phyloP scores from a whole-genome alignment of 2,329 filamentous ascomycete species.

The Teratosphaeria zuluensis region DNA sequence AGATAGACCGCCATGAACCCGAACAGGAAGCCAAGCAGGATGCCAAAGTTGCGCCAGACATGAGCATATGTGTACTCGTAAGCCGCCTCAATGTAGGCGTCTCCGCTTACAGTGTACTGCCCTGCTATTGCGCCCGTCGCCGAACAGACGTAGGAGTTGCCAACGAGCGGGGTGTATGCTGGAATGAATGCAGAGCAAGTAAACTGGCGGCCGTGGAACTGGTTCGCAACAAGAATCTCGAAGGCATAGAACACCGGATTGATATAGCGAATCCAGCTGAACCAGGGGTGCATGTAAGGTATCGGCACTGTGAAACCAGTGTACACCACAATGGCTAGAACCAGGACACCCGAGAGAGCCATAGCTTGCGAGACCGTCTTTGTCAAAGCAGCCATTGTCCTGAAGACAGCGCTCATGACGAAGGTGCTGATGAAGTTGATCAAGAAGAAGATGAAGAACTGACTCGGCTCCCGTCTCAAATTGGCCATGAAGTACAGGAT shows the following conservation, averaged over 20 bases:
- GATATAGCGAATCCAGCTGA: slow-evolving; percentile 19
- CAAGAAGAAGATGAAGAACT: slow-evolving; percentile 57
- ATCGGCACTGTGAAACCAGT: slow-evolving; percentile 37
- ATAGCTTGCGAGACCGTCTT: slow-evolving; percentile 56
- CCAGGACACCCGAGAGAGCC: slow-evolving; percentile 43
- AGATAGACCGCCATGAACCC: slow-evolving; percentile 58
- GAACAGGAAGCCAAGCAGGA: slow-evolving; percentile 52
- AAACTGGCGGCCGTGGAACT: slow-evolving; percentile 33
- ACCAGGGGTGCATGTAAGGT: slow-evolving; percentile 29
- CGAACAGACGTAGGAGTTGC: slow-evolving; percentile 29
- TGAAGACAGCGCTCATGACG: slow-evolving; percentile 47
- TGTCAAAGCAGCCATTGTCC: slow-evolving; percentile 50
- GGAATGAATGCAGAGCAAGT: slow-evolving; percentile 30
- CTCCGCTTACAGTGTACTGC: slow-evolving; percentile 29
- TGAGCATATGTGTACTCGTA: slow-evolving; percentile 34
- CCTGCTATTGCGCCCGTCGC: slow-evolving; percentile 31
- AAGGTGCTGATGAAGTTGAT: slow-evolving; percentile 52
- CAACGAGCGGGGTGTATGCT: slow-evolving; percentile 23
- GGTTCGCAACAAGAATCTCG: slow-evolving; percentile 43
- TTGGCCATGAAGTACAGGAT: slow-evolving; percentile 50
- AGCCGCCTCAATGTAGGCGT: slow-evolving; percentile 22
- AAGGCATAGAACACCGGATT: slow-evolving; percentile 59
- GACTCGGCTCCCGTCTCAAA: slow-evolving; percentile 27
- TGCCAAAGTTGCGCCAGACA: slow-evolving; percentile 53
- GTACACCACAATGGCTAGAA: slow-evolving; percentile 53